Evolutionary conservation across 495 filamentous ascomycete species (phyloP), one percentile per base, ranked within the genome.

Genomic region (Penicillium cinerascens): DNA sequence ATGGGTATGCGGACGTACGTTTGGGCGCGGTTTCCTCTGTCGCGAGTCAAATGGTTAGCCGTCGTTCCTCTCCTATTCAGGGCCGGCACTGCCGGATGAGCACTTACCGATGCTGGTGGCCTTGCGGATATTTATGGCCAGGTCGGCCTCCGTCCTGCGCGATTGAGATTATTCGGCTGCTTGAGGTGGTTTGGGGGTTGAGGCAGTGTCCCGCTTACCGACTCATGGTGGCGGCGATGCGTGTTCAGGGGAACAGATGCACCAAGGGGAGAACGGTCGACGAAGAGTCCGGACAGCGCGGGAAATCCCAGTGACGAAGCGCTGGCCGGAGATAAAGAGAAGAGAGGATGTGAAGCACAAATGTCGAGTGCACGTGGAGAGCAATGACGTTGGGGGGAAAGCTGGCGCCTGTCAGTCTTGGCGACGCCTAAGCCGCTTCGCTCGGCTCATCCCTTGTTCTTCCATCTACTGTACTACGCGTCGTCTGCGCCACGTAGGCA

Each of bases 61-160:
- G 29, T 59, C 49, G 56, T 46, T 15, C 11, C 55, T 51, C 54
- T 63, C 40, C 50, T 39, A 35, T 43, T 17, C 29, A 36, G 25
- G 38, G 13, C 38, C 36, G 46, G 17, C 39, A 37, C 33, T 20
- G 21, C 49, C 49, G 44, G 38, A 42, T 21, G 47, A 39, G 22
- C 49, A 67, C 75, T 65, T 73, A 87, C 84, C 84, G 49, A 87
- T 88, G 69, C 85, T 96, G 25, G 93, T 98, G 16, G 93, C 93
- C 75, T 98, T 98, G 67, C 87, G 85, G 71, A 98, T 96, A 70
- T 97, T 95, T 72, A 93, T 87, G 65, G 87, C 83, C 63, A 98
- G 83, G 72, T 98, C 91, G 61, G 87, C 84, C 72, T 98, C 93
- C 62, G 92, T 91, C 70, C 90, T 93, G 68, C 33, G 49, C 38